These are phyloP conservation scores for Oidiodendron maius DNA, from an alignment of 495 filamentous ascomycete genomes.

Conservation along the genomic window DNA sequence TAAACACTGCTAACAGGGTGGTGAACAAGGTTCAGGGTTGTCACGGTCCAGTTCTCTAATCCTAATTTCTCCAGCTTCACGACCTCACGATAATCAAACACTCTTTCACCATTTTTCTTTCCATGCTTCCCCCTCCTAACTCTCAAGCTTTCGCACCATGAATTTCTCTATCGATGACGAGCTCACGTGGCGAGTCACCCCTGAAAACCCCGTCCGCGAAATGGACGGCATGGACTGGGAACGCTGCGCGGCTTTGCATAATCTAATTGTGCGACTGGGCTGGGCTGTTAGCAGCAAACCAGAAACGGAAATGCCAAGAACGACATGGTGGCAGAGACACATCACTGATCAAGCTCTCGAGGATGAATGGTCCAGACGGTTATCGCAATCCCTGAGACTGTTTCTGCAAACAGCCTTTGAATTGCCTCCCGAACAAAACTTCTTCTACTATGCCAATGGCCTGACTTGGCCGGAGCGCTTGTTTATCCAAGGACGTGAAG, in stretches of 20 bases:
- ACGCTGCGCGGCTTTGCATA: conserved; percentile 38
- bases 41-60: too few relatives aligned
- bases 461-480: background rate
- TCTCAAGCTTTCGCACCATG: too few relatives aligned
- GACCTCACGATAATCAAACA: too few relatives aligned
- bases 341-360: conserved; percentile 4
- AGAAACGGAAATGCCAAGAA: conserved; percentile 12
- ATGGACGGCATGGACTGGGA: conserved; percentile 27
- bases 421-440: background rate
- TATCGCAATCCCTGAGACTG: conserved; percentile 2
- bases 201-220: conserved; percentile 25
- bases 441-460: conserved; percentile 10
- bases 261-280: conserved; percentile 31
- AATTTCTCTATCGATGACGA: too few relatives aligned
- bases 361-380: conserved; percentile 1
- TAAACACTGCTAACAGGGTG: too few relatives aligned
- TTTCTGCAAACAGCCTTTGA: conserved; percentile 8
- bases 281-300: conserved; percentile 23
- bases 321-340: conserved; percentile 12
- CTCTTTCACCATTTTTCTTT: too few relatives aligned
- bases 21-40: too few relatives aligned
- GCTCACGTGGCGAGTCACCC: conserved; percentile 23
- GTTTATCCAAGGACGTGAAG: background rate
- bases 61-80: too few relatives aligned
- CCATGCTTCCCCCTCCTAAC: too few relatives aligned